Base-by-base conservation (phyloP, 2,329 filamentous ascomycete species). In the Mariannaea elegans region DNA sequence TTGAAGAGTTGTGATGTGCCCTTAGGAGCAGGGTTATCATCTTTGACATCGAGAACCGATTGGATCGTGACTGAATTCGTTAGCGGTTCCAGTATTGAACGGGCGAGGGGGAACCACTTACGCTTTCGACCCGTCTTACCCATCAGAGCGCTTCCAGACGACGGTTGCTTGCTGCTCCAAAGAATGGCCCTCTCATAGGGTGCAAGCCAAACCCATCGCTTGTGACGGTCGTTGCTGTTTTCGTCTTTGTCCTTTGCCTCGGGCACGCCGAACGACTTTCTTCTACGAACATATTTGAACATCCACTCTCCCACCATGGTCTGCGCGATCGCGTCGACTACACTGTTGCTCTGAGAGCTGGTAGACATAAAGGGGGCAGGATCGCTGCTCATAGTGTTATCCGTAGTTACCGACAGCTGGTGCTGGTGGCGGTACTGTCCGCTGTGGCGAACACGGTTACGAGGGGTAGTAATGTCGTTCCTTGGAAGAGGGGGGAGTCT, bases 231-330 rank as follows among this genome's bases (percentile, higher is more conserved):
- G 64, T 87, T 88, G 76, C 91, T 88, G 63, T 83, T 90, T 63
- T 91, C 87, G 71, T 93, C 88, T 63, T 87, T 87, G 32, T 84
- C 84, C 61, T 83, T 87, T 21, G 81, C 83, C 42, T 94, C 91
- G 3, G 85, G 79, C 52, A 94, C 87, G 18, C 93, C 93, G 73
- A 99, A 98, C 0, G 94, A 96, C 78, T 94, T 97, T 65, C 94
- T 87, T 74, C 92, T 86, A 50, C 92, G 86, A 31, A 94, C 90
- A 71, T 96, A 95, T 76, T 96, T 96, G 81, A 90, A 94, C 91
- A 96, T 94, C 91, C 92, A 95, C 72, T 98, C 95, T 34, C 95
- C 95, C 27, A 99, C 93, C 95, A 99, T 99, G 0, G 94, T 96
- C 73, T 97, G 94, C 2, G 95, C 94, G 75, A 99, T 98, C 3